Evolutionary conservation across 176 grass and related monocot species (phyloP).

Genomic region (Tillandsia fasciculata): DNA sequence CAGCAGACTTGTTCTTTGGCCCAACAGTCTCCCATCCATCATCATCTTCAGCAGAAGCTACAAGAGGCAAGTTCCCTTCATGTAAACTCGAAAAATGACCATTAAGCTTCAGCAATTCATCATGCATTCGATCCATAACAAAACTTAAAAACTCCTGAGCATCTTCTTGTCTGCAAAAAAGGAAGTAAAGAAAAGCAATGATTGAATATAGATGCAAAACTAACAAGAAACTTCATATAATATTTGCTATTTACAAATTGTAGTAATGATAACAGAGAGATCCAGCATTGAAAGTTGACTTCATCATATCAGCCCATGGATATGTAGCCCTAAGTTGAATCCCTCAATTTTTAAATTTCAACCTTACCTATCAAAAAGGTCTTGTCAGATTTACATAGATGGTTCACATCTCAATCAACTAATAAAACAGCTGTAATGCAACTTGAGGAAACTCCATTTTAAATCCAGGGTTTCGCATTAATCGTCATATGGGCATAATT

Average conservation of each 20-base stretch:
- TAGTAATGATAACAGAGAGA: background rate
- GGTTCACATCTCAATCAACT: too few species aligned
- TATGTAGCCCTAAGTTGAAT: too few species aligned
- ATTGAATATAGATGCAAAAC: background rate
- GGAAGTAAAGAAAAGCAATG: background rate
- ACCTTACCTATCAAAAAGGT: too few species aligned
- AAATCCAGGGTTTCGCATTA: too few species aligned
- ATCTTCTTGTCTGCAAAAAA: slow-evolving; percentile 84
- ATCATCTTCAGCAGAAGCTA: slow-evolving; percentile 62
- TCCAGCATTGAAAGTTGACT: background rate
- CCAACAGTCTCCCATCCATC: slow-evolving; percentile 99
- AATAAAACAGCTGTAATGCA: too few species aligned
- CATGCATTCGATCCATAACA: slow-evolving; percentile 90
- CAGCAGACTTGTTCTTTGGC: slow-evolving; percentile 81
- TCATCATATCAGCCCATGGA: too few species aligned
- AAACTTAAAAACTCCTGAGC: slow-evolving; percentile 95
- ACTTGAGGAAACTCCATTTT: too few species aligned
- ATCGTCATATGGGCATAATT: too few species aligned
- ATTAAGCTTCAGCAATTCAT: slow-evolving; percentile 84
- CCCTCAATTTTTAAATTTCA: too few species aligned
- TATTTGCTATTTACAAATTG: background rate
- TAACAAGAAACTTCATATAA: slow-evolving; percentile 5
- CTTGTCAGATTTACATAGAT: too few species aligned
- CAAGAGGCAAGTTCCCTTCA: slow-evolving; percentile 33
- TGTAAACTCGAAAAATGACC: slow-evolving; percentile 40